Percentiles rank a stretch among this genome's conserved stretches.
Evolutionary conservation across 164 flowering plant species (phyloP).

Genomic region (Cinnamomum chago): DNA sequence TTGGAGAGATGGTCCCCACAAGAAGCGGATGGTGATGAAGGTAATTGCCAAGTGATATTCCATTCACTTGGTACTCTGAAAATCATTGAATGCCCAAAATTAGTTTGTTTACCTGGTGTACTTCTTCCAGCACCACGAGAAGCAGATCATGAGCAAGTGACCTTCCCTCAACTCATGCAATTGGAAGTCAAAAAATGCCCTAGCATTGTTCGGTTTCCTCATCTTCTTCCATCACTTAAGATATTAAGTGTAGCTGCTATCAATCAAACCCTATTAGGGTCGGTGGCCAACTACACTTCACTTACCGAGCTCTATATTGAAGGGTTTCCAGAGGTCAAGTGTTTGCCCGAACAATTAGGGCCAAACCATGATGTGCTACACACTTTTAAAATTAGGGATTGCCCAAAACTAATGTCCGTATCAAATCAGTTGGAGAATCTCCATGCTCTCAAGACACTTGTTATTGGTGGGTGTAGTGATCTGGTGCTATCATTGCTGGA

Average conservation of each 20-base stretch:
- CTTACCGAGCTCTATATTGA: background rate
- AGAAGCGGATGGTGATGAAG: too few relatives aligned
- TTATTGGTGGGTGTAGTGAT: background rate
- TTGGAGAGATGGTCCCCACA: too few relatives aligned
- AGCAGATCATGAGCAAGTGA: too few relatives aligned
- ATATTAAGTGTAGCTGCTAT: background rate
- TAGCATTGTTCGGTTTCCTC: too few relatives aligned
- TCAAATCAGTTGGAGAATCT: background rate
- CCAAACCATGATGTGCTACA: background rate
- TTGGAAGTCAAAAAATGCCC: too few relatives aligned
- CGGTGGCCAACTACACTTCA: background rate
- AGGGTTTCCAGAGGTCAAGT: background rate
- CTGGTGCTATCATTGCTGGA: background rate
- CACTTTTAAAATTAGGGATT: background rate
- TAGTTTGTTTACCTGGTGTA: background rate
- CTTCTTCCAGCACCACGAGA: too few relatives aligned
- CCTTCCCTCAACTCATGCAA: too few relatives aligned
- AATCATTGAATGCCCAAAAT: background rate
- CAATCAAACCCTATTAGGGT: background rate
- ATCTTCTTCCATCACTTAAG: background rate
- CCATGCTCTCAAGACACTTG: background rate
- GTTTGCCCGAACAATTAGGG: slow-evolving; percentile 1
- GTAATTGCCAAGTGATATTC: too few relatives aligned
- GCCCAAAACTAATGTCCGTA: background rate
- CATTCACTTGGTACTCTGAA: too few relatives aligned